phyloP scores from a whole-genome alignment of 352 stramenopile species.

The Saprolegnia diclina region DNA sequence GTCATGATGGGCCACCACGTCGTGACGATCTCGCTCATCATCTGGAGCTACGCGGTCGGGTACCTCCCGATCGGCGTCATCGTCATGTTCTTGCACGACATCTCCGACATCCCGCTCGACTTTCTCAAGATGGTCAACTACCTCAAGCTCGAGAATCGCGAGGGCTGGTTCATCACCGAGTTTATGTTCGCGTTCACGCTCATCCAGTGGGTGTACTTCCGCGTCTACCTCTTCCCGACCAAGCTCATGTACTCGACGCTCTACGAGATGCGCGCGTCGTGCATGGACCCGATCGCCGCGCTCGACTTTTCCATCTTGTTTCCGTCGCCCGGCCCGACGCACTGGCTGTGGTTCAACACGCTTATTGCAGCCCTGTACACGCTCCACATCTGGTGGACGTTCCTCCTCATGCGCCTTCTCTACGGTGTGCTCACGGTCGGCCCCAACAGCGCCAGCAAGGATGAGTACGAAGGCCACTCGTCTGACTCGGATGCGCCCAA shows the following conservation, averaged over 20 bases:
- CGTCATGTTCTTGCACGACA: slow-evolving; percentile 77
- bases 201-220: slow-evolving; percentile 75
- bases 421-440: slow-evolving; percentile 66
- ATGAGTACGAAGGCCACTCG: slow-evolving; percentile 81
- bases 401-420: slow-evolving; percentile 64
- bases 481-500: slow-evolving; percentile 48
- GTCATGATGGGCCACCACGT: slow-evolving; percentile 89
- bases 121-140: slow-evolving; percentile 89
- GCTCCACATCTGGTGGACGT: slow-evolving; percentile 82
- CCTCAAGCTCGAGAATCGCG: slow-evolving; percentile 74
- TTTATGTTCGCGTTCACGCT: slow-evolving; percentile 64
- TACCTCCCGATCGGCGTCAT: slow-evolving; percentile 79
- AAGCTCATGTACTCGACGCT: slow-evolving; percentile 76
- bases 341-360: slow-evolving; percentile 79
- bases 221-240: slow-evolving; percentile 78
- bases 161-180: slow-evolving; percentile 64
- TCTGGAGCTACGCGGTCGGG: slow-evolving; percentile 75
- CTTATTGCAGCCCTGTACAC: slow-evolving; percentile 66
- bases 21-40: slow-evolving; percentile 80
- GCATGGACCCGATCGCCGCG: slow-evolving; percentile 61
- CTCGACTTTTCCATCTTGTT: slow-evolving; percentile 66
- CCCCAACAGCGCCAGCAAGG: slow-evolving; percentile 67
- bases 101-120: slow-evolving; percentile 85
- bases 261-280: slow-evolving; percentile 67
- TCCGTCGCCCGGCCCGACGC: slow-evolving; percentile 57